Evolutionary conservation across 441 rosid species (phyloP).

Genomic region (Eruca vesicaria): DNA sequence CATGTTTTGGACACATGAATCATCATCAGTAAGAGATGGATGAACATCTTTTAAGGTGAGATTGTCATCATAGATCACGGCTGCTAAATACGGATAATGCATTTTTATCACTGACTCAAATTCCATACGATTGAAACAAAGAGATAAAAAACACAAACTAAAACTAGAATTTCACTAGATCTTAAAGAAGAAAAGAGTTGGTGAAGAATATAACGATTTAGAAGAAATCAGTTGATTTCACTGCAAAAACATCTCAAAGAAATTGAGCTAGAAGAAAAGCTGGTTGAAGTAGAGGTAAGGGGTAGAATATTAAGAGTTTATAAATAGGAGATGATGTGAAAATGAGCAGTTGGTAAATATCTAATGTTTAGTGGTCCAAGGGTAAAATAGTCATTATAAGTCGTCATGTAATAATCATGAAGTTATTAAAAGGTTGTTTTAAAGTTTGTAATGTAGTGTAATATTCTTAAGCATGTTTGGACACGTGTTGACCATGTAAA

Average conservation of each 20-base stretch:
- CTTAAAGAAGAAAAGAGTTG: background rate
- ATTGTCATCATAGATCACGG: slow-evolving; percentile 19
- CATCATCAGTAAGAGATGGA: slow-evolving; percentile 3
- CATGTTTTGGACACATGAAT: background rate
- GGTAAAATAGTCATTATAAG: slow-evolving; percentile 8
- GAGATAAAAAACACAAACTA: background rate
- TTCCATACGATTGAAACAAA: slow-evolving; percentile 13
- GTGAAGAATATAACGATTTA: slow-evolving; percentile 3
- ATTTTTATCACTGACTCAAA: slow-evolving; percentile 24
- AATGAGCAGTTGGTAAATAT: slow-evolving; percentile 16
- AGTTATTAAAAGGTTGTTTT: slow-evolving; percentile 34
- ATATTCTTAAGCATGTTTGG: slow-evolving; percentile 7
- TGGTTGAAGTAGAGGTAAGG: background rate
- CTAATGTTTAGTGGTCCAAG: background rate
- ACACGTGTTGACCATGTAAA: slow-evolving; percentile 30
- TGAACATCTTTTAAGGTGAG: background rate
- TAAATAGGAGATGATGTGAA: background rate
- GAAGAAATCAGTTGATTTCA: background rate
- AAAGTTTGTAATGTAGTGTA: slow-evolving; percentile 11
- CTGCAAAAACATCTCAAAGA: background rate
- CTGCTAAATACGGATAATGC: slow-evolving; percentile 25
- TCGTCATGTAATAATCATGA: slow-evolving; percentile 36
- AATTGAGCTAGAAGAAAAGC: slow-evolving; percentile 4
- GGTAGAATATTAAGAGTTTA: background rate
- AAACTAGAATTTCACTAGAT: background rate